phyloP scores from a whole-genome alignment of 2,329 filamentous ascomycete genomes.

The Aphanoascus verrucosus region DNA sequence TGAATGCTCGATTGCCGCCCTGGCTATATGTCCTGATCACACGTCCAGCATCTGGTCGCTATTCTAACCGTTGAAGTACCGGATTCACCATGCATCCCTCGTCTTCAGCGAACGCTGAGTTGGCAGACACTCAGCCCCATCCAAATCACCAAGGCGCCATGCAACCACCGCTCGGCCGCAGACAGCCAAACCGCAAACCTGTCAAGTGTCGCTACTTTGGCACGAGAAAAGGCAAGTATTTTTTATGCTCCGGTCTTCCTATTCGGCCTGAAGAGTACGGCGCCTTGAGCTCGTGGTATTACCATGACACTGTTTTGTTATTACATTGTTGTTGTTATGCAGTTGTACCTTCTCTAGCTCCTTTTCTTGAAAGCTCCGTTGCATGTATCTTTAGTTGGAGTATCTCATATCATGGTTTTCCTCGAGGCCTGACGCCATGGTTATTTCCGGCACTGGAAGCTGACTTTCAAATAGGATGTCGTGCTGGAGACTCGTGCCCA shows the following conservation, averaged over 20 bases:
- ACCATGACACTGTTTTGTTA: conserved; percentile 12
- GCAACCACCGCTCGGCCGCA: conserved; percentile 13
- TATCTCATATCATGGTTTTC: no score
- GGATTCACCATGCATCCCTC: no score
- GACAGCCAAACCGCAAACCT: conserved; percentile 14
- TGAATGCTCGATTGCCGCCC: no score
- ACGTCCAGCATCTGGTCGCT: no score
- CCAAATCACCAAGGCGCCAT: background rate
- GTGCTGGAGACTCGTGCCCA: conserved; percentile 42
- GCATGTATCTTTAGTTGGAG: background rate
- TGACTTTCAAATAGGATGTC: conserved; percentile 32
- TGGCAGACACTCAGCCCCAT: conserved; percentile 25
- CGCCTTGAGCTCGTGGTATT: conserved; percentile 3
- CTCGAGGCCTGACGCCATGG: background rate
- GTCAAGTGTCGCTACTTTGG: conserved; percentile 31
- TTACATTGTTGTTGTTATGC: conserved; percentile 13
- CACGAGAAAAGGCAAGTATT: conserved; percentile 29
- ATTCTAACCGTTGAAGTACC: no score
- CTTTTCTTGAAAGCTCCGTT: background rate
- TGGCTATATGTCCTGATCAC: no score
- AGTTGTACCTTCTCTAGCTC: background rate
- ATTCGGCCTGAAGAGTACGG: conserved; percentile 12
- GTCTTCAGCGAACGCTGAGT: conserved; percentile 20
- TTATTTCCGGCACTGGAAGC: background rate
- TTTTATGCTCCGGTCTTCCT: conserved; percentile 9